Evolutionary conservation across 768 basidiomycete genomes (phyloP), one percentile per base, ranked within the genome.

Genomic region (Boletus speciosus): DNA sequence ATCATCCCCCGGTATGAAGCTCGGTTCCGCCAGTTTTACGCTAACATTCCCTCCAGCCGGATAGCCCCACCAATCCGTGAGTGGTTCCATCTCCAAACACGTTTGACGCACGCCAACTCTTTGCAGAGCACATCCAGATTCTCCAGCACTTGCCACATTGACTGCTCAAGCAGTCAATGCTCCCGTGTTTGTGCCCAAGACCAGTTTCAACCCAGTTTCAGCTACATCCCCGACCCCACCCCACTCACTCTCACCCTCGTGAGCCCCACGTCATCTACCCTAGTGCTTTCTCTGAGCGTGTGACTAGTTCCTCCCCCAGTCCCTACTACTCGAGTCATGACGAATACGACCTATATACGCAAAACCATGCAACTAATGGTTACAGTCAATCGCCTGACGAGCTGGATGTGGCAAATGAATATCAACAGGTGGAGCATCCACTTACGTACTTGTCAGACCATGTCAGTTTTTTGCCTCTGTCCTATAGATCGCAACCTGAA

Each of bases 181-280:
- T 1, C 89, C 91, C 35, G 83, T 93, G 40, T 93, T 93, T 57
- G 82, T 93, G 21, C 90, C 91, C 19, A 91, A 88, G 67, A 73
- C 65, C 53, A 59, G 70, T 27, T 88, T 89, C 14, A 89, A 45
- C 27, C 47, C 63, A 4, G 32, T 27, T 7, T 4, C 52, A 8
- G 12, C 52, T n/a, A n/a, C 51, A 12, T 62, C 65, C 7, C 60
- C 63, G 2, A 44, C 57, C 19, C 12, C 66, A 37, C 57, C 69
- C 1, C 61, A 71, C 23, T 64, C 69, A 10, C 66, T 70, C 47
- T 66, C 67, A 51, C 67, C 55, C 47, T 72, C 62, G 66, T 70
- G 54, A 56, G 67, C 14, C 23, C 5, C 35, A 32, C 31, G 12
- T 23, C 34, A 19, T 49, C 21, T 35, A 21, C n/a, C 11, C 6